Conservation (phyloP, 345 rosid genomes). For the Sisymbrium altissimum region DNA sequence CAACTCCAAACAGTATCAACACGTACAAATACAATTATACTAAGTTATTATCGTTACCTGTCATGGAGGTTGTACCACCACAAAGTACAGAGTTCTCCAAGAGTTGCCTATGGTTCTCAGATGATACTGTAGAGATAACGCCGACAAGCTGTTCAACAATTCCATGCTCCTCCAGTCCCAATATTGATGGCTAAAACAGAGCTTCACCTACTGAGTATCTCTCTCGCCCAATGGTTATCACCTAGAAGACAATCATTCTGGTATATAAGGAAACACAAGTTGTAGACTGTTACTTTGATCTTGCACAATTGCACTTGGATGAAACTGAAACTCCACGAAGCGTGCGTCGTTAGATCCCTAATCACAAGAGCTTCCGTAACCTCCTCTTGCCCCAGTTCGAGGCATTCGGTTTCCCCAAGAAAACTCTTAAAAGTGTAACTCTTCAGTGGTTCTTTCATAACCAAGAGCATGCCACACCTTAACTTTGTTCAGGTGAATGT, state of each 20-base stretch:
- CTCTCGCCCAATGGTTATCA: slow-evolving; percentile 85
- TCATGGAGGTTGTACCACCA: slow-evolving; percentile 91
- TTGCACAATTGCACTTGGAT: too few species aligned
- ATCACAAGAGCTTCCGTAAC: too few species aligned
- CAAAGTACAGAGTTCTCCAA: slow-evolving; percentile 96
- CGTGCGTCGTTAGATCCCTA: too few species aligned
- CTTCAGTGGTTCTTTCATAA: too few species aligned
- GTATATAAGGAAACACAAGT: neutral
- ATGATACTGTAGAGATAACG: slow-evolving; percentile 78
- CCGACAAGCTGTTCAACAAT: slow-evolving; percentile 97
- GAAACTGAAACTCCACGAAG: too few species aligned
- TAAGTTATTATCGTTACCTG: slow-evolving; percentile 43
- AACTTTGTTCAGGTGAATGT: too few species aligned
- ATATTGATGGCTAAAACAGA: slow-evolving; percentile 86
- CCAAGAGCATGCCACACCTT: too few species aligned
- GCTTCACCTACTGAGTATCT: slow-evolving; percentile 89
- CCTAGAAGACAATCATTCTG: slow-evolving; percentile 45
- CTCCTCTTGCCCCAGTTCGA: too few species aligned
- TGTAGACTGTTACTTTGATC: too few species aligned
- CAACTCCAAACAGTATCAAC: neutral
- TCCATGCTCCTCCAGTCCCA: slow-evolving; percentile 87
- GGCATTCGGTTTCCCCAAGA: too few species aligned
- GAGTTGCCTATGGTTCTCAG: slow-evolving; percentile 93
- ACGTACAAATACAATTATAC: neutral
- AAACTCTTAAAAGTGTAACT: too few species aligned